Evolutionary conservation across 2,329 filamentous ascomycete species (phyloP).

Genomic region (Fusarium sp.): DNA sequence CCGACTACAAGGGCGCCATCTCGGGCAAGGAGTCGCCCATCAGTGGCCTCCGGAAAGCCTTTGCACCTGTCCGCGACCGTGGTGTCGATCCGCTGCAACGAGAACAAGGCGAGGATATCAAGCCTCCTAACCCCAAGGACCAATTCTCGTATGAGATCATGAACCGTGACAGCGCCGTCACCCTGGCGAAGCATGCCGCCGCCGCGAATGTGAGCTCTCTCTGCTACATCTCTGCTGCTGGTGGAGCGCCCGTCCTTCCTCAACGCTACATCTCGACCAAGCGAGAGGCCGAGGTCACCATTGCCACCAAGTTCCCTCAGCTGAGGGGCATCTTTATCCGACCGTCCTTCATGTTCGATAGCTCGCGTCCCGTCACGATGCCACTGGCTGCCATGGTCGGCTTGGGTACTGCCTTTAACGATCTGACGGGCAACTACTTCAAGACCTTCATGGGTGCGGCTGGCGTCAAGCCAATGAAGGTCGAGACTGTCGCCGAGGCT

Average conservation of each 20-base stretch:
- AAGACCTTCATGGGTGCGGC: conserved; percentile 80
- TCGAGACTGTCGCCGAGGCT: conserved; percentile 85
- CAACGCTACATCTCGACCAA: conserved; percentile 89
- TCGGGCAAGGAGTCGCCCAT: conserved; percentile 84
- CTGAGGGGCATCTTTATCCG: conserved; percentile 85
- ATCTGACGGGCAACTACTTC: conserved; percentile 76
- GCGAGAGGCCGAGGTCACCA: conserved; percentile 82
- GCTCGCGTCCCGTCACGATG: conserved; percentile 79
- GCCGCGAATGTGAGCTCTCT: conserved; percentile 72
- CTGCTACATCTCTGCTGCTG: conserved; percentile 88
- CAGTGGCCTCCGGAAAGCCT: conserved; percentile 77
- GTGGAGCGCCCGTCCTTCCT: conserved; percentile 83
- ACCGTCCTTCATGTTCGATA: conserved; percentile 89
- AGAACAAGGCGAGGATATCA: conserved; percentile 65
- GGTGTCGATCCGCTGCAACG: conserved; percentile 74
- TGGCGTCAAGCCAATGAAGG: conserved; percentile 85
- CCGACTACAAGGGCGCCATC: conserved; percentile 94
- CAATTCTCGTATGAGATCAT: conserved; percentile 96
- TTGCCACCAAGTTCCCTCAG: conserved; percentile 73
- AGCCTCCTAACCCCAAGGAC: conserved; percentile 70
- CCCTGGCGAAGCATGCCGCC: conserved; percentile 78
- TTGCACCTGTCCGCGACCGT: conserved; percentile 70
- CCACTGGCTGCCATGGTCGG: conserved; percentile 82
- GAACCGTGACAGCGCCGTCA: conserved; percentile 90
- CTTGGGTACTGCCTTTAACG: conserved; percentile 78